Conservation (phyloP, 495 filamentous ascomycete genomes). For the Aspergillus asperescens region DNA sequence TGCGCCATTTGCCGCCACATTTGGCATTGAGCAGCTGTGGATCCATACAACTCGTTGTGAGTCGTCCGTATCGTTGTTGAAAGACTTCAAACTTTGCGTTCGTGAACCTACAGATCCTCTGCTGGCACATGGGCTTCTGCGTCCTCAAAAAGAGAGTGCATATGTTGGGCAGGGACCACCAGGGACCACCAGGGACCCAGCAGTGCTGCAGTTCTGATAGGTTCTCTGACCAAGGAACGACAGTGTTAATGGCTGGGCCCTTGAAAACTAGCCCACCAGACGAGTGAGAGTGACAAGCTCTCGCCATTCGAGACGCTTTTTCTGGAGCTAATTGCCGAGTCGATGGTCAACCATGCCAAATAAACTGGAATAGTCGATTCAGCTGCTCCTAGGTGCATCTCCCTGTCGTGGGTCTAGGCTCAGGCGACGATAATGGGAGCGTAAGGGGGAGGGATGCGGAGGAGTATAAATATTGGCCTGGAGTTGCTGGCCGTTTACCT, state of each 20-base stretch:
- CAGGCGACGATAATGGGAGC: neutral
- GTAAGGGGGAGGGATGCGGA: neutral
- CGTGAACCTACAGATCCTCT: neutral
- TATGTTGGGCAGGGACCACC: neutral
- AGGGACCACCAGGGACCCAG: too few species aligned
- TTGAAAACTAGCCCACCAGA: neutral
- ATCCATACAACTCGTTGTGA: neutral
- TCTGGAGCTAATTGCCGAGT: neutral
- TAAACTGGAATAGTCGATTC: neutral
- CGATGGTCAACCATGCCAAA: neutral
- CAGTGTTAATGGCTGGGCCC: neutral
- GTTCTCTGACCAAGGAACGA: slow-evolving; percentile 1
- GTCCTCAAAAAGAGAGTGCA: neutral
- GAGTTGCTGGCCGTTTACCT: neutral
- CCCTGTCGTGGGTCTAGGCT: slow-evolving; percentile 2
- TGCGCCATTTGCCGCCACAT: slow-evolving; percentile 14
- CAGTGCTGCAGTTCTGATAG: slow-evolving; percentile 1
- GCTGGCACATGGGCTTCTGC: neutral
- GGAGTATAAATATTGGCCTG: neutral
- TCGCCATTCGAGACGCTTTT: slow-evolving; percentile 2
- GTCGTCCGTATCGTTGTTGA: neutral
- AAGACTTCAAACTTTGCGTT: neutral
- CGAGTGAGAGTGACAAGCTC: neutral
- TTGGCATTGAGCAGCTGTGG: slow-evolving; percentile 2
- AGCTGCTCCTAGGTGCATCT: neutral